Evolutionary conservation across 2,329 filamentous ascomycete species (phyloP).

Genomic region (Ophioceras dolichostomum): DNA sequence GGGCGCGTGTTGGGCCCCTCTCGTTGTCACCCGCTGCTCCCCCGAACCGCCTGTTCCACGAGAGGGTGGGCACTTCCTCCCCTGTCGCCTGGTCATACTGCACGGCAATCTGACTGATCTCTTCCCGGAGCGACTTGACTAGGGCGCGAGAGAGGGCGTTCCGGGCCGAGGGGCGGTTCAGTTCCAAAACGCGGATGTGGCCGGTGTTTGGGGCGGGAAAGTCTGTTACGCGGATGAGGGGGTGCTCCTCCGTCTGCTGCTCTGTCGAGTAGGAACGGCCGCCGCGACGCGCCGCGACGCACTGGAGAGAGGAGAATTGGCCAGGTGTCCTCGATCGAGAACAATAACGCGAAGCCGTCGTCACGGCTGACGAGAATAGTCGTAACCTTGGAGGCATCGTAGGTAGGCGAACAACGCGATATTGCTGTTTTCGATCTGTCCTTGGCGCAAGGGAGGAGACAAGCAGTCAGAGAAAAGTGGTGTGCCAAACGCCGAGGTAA

Average conservation of each 20-base stretch:
- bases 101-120: slow-evolving; percentile 59
- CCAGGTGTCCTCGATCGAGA: too few relatives aligned
- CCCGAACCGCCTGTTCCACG: slow-evolving; percentile 26
- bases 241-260: slow-evolving; percentile 19
- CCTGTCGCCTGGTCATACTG: slow-evolving; percentile 43
- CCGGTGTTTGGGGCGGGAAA: slow-evolving; percentile 69
- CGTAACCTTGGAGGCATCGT: background rate
- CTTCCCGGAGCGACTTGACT: slow-evolving; percentile 55
- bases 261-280: slow-evolving; percentile 13
- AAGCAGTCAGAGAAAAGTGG: too few relatives aligned
- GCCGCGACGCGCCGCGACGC: background rate
- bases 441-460: too few relatives aligned
- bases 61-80: slow-evolving; percentile 30
- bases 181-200: slow-evolving; percentile 75
- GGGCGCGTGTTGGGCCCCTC: slow-evolving; percentile 56
- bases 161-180: slow-evolving; percentile 73
- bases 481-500: too few relatives aligned
- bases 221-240: slow-evolving; percentile 58
- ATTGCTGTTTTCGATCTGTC: too few relatives aligned
- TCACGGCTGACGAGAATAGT: background rate
- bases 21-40: slow-evolving; percentile 29
- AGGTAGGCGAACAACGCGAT: too few relatives aligned
- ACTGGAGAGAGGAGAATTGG: too few relatives aligned
- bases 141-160: slow-evolving; percentile 83
- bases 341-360: too few relatives aligned